These are phyloP conservation scores for Gomphus bonarii DNA, from an alignment of 1,284 basidiomycete species.

Conservation along the genomic window DNA sequence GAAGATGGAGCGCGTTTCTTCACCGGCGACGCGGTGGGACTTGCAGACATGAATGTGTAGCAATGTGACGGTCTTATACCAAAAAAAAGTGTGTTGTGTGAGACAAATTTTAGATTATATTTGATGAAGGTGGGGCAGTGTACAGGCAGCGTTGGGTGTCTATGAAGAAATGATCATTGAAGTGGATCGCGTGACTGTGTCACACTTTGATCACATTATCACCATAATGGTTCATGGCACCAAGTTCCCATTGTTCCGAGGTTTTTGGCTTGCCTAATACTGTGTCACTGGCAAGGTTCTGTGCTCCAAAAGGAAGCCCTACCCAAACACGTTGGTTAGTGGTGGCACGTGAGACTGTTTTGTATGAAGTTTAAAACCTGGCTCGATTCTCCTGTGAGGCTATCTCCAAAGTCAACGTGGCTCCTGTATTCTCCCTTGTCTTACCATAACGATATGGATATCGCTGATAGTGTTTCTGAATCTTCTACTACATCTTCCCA, in stretches of 20 bases:
- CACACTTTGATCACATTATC: not conserved
- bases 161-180: not conserved
- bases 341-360: too few relatives aligned
- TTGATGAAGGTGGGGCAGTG: not conserved
- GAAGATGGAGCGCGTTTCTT: conserved; percentile 46
- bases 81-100: conserved; percentile 4
- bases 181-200: not conserved
- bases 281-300: not conserved
- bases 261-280: not conserved
- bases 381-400: not conserved
- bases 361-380: too few relatives aligned
- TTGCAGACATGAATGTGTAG: conserved; percentile 39
- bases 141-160: not conserved
- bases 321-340: too few relatives aligned
- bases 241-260: not conserved
- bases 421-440: not conserved
- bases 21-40: conserved; percentile 51
- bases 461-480: not conserved
- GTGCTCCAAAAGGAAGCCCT: not conserved
- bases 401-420: not conserved
- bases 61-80: conserved; percentile 15
- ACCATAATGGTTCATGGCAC: not conserved
- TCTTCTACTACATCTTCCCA: not conserved
- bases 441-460: not conserved
- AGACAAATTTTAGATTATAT: not conserved